Base-by-base conservation (phyloP, 352 stramenopile species). In the Phytophthora macrochlamydospora region DNA sequence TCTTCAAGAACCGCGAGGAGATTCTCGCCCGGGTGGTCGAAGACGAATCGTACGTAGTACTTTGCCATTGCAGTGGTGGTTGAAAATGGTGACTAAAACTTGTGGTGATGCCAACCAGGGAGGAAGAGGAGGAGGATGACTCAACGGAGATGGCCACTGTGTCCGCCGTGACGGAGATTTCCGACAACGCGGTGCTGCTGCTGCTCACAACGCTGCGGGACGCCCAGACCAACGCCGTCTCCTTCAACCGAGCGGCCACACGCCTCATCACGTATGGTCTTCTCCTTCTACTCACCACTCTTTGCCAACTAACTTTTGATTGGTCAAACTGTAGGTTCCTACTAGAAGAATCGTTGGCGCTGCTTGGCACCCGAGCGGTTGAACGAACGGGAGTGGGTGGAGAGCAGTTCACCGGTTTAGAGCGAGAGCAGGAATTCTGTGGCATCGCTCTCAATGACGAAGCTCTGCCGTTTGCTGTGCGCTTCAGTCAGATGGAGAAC, bases 1-100 rank as follows among this genome's bases (percentile, higher is more conserved):
- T 77, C 62, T 77, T 77, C 59, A 79, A 82, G 62, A 82, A 82
- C 44, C 74, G 69, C 33, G 50, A 69, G 2, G 74, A 75, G 62
- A 79, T 79, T 48, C 59, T 82, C 46, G 65, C 64, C 42, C 38
- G 38, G 18, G 38, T 24, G 38, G 8, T 45, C 38, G 38, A 45
- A 45, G 38, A 45, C 8, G 38, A 45, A 12, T 45, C 38, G 38
- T 45, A 45, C 38, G 38, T 45, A 24, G 18, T 24, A 24, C 18
- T 24, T 24, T 24, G 18, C 18, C 18, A 24, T 24, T 24, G 18
- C 18, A 24, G 18, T 24, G 18, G 18, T 24, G 18, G 18, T 24
- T 24, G 18, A 24, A 24, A 24, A 24, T 24, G 18, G 18, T 24
- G 18, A 24, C 18, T 24, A 24, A 24, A 24, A 24, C 18, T 24